Conservation (phyloP, 2,329 filamentous ascomycete genomes). For the Pseudofabraea citricarpa region DNA sequence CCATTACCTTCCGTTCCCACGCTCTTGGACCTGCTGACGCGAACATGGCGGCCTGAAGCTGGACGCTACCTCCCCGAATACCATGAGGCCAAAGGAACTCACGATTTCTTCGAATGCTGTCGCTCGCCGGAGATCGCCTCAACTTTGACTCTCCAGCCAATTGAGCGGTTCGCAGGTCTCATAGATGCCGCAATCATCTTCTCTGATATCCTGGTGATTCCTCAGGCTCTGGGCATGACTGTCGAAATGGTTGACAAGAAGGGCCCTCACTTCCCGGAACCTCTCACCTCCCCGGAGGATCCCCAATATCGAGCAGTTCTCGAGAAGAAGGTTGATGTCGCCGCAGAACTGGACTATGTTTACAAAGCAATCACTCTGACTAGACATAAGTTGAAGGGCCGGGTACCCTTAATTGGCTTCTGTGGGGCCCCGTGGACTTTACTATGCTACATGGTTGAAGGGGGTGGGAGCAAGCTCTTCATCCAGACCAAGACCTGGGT, state of each 20-base stretch:
- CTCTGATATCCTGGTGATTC: slow-evolving; percentile 95
- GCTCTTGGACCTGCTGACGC: too few species aligned
- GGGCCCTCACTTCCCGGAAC: slow-evolving; percentile 88
- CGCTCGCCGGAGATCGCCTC: slow-evolving; percentile 89
- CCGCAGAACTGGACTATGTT: slow-evolving; percentile 83
- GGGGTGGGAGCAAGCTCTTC: slow-evolving; percentile 93
- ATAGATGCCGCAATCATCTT: slow-evolving; percentile 98
- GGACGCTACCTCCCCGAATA: slow-evolving; percentile 97
- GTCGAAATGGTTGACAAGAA: slow-evolving; percentile 98
- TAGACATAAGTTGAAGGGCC: slow-evolving; percentile 77
- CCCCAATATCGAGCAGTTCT: slow-evolving; percentile 78
- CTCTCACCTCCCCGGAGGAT: slow-evolving; percentile 74
- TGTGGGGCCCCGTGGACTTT: slow-evolving; percentile 96
- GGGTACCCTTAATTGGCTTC: slow-evolving; percentile 92
- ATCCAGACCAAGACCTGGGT: slow-evolving; percentile 95
- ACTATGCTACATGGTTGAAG: slow-evolving; percentile 98
- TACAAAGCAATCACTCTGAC: slow-evolving; percentile 94
- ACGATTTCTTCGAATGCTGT: slow-evolving; percentile 98
- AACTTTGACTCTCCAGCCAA: slow-evolving; percentile 87
- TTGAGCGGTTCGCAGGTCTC: slow-evolving; percentile 85
- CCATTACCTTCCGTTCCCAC: too few species aligned
- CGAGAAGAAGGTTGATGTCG: slow-evolving; percentile 74
- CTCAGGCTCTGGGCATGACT: slow-evolving; percentile 96
- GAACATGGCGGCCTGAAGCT: too few species aligned
- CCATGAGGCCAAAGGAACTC: slow-evolving; percentile 83